A percentile compares a stretch with the other conserved stretches of the same genome.
Evolutionary conservation across 2,329 filamentous ascomycete genomes (phyloP).

Genomic region (Penicillium expansum): DNA sequence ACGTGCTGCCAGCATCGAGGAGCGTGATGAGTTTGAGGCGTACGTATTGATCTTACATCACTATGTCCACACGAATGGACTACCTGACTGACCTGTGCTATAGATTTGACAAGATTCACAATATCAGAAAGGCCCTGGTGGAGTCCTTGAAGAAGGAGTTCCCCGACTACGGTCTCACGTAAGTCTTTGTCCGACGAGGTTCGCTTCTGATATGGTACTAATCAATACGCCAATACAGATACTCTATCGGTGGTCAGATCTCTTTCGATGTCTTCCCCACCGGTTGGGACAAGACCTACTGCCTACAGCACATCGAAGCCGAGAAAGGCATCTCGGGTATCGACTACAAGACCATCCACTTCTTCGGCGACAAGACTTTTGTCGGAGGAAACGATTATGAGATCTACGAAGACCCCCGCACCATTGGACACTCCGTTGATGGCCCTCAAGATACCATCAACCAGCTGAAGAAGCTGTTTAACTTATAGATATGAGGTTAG

Average conservation of each 20-base stretch:
- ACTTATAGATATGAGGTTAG: slow-evolving; percentile 47
- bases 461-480: slow-evolving; percentile 77
- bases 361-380: slow-evolving; percentile 96
- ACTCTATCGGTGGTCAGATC: slow-evolving; percentile 94
- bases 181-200: slow-evolving; percentile 40
- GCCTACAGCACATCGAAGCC: slow-evolving; percentile 78
- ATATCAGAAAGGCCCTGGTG: slow-evolving; percentile 75
- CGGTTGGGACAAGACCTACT: slow-evolving; percentile 99
- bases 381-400: slow-evolving; percentile 93
- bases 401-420: slow-evolving; percentile 80
- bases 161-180: slow-evolving; percentile 79
- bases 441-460: slow-evolving; percentile 78
- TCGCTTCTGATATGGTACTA: slow-evolving; percentile 5
- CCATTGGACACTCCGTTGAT: slow-evolving; percentile 78
- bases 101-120: slow-evolving; percentile 71
- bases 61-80: background rate
- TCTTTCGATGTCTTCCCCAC: slow-evolving; percentile 97
- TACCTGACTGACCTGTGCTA: slow-evolving; percentile 10
- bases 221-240: slow-evolving; percentile 50
- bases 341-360: slow-evolving; percentile 84
- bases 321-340: slow-evolving; percentile 65
- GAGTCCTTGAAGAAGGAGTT: slow-evolving; percentile 75
- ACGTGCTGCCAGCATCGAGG: slow-evolving; percentile 75
- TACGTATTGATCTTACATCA: slow-evolving; percentile 22
- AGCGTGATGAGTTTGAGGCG: slow-evolving; percentile 77